phyloP scores from a whole-genome alignment of 495 filamentous ascomycete genomes.

The Penicillium waksmanii region DNA sequence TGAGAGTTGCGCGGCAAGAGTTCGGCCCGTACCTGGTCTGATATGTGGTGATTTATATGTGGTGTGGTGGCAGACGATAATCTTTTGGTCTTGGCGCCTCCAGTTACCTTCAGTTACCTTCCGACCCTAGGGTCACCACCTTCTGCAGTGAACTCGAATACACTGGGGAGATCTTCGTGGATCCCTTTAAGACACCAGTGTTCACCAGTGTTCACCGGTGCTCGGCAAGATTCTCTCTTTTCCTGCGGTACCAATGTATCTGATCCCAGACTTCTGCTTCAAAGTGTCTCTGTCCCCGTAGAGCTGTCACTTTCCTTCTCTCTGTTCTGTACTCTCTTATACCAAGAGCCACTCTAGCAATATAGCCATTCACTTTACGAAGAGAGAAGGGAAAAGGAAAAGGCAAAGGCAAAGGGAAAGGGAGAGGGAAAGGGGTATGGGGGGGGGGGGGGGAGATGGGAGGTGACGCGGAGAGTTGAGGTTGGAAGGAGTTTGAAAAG shows the following conservation, averaged over 20 bases:
- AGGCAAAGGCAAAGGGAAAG: too few species aligned
- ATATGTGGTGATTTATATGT: conserved; percentile 1
- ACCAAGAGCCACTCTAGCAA: conserved; percentile 46
- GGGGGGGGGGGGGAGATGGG: conserved; percentile 25
- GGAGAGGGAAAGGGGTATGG: conserved; percentile 14
- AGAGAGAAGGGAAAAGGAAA: conserved; percentile 20
- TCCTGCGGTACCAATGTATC: conserved; percentile 6
- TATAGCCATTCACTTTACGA: conserved; percentile 54
- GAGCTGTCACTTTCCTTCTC: conserved; percentile 19
- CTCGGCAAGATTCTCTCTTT: too few species aligned
- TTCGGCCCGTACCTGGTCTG: conserved; percentile 10
- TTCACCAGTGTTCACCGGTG: too few species aligned
- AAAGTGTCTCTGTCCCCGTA: conserved; percentile 14
- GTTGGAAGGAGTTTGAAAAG: conserved; percentile 15
- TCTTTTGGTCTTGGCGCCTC: too few species aligned
- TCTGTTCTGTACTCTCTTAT: conserved; percentile 33
- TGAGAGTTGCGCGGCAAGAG: neutral
- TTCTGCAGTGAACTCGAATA: conserved; percentile 7
- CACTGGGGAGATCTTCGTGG: conserved; percentile 9
- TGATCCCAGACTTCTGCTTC: conserved; percentile 23
- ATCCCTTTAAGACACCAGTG: neutral
- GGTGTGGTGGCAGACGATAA: too few species aligned
- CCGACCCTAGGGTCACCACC: too few species aligned
- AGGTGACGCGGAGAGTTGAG: conserved; percentile 22
- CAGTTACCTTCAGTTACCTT: neutral